Evolutionary conservation across 495 filamentous ascomycete genomes (phyloP), one percentile per base, ranked within the genome.

Genomic region (Letharia columbiana): DNA sequence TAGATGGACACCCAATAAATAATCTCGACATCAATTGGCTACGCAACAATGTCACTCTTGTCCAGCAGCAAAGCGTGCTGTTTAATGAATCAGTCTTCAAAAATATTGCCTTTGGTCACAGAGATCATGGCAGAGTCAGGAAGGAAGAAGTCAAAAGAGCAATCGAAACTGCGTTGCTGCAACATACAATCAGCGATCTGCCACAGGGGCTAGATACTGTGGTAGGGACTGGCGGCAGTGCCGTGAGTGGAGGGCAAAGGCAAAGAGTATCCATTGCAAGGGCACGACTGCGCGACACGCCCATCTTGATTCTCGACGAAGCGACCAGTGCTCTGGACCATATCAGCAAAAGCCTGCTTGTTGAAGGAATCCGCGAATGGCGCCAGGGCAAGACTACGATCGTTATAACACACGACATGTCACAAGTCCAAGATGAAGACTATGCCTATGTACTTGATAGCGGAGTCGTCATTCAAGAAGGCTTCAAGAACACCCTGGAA

Each of bases 351-450:
- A 77, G 78, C 37, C 78, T 87, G 18, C 76, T 96, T 56, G 88
- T 94, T 74, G 84, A 87, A 6, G 86, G 85, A 2, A 77, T 96
- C 62, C 86, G 91, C 49, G 80, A 82, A 64, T 89, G 86, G 69
- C 80, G 89, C 2, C 78, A 80, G 62, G 87, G 86, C 13, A 85
- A 88, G 59, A 96, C 91, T 0, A 91, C 90, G 2, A 86, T 96
- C 62, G 87, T 91, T 31, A 89, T 96, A 71, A 97, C 94, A 0
- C 94, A 98, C 70, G 91, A 98, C 67, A 86, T 91, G 59, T 83
- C 87, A 0, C 89, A 95, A 61, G 95, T 98, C 45, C 76, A 76
- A 35, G 80, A 84, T 0, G 69, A 85, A 23, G 92, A 97, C 63
- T 93, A 86, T 71, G 82, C 92, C 3, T 97, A 94, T 67, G 82